phyloP scores from a whole-genome alignment of 352 stramenopile species.

The Stephanocyclus meneghinianus region DNA sequence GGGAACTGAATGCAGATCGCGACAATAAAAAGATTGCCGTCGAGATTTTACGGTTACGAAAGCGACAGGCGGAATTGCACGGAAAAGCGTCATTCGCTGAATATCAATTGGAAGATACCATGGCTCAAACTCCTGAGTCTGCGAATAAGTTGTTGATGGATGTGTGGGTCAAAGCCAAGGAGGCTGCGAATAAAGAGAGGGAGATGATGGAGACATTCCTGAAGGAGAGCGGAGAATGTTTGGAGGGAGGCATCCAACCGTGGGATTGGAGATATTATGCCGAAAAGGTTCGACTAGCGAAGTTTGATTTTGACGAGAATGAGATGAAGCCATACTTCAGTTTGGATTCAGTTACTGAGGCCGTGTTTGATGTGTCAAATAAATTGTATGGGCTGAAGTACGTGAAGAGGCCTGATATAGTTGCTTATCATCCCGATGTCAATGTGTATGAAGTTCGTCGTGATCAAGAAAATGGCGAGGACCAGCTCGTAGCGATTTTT shows the following conservation, averaged over 20 bases:
- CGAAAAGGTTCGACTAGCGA: constrained; percentile 74
- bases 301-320: constrained; percentile 82
- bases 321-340: constrained; percentile 82
- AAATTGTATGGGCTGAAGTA: constrained; percentile 83
- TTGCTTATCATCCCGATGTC: constrained; percentile 81
- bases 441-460: constrained; percentile 80
- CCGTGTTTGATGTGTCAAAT: constrained; percentile 77
- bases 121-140: constrained; percentile 79
- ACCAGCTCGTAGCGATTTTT: constrained; percentile 78
- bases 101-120: constrained; percentile 80
- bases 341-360: constrained; percentile 72
- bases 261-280: constrained; percentile 85
- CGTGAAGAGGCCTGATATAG: constrained; percentile 61
- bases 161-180: constrained; percentile 78
- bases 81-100: constrained; percentile 77
- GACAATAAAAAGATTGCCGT: constrained; percentile 77
- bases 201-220: constrained; percentile 73
- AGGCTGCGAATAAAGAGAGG: constrained; percentile 69
- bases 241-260: constrained; percentile 68
- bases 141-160: constrained; percentile 76
- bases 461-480: constrained; percentile 30
- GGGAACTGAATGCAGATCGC: constrained; percentile 67
- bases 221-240: constrained; percentile 50
- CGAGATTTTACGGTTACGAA: constrained; percentile 79
- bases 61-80: constrained; percentile 71